Evolutionary conservation across 2,329 filamentous ascomycete species (phyloP), one percentile per base, ranked within the genome.

Genomic region (Botrytis squamosa): DNA sequence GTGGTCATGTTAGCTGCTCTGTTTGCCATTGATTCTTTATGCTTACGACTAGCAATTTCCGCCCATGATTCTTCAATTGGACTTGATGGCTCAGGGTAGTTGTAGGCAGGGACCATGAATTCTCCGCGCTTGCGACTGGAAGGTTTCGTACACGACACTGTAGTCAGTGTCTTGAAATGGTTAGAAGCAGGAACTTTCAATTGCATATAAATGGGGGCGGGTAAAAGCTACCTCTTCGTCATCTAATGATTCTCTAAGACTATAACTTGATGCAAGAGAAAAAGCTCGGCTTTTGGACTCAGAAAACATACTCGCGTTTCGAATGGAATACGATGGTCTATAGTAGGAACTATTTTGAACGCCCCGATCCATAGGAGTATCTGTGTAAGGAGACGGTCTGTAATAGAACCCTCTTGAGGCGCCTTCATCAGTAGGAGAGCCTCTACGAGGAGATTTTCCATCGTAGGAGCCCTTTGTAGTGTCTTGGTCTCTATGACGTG

Each of bases 1-100:
- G 49, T 42, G 38, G 6, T 33, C 22, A 8, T 38, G 3, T 57
- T 44, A 40, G 49, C 36, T 44, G 62, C 49, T 57, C 18, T 25
- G 7, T 38, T 20, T 59, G 18, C 29, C 70, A 44, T 46, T 16
- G 60, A 14, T 22, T 67, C 49, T n/a, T 36, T 67, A 33, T 44
- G 49, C 49, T 72, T 68, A 29, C 62, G 70, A 60, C 62, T 60
- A 16, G 70, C 38, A 33, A 72, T 38, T 14, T 72, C 63, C n/a
- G 9, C 62, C 70, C 49, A 72, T 10, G 62, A 60, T n/a, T 68
- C 49, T 59, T 44, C 16, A 29, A 44, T 25, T 57, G 38, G 18
- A 44, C 10, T 57, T 69, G 66, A 10, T 44, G n/a, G 8, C 40
- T 33, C 20, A 9, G 9, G 25, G 42, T 9, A 40, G 7, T 8